Conservation (phyloP, 352 stramenopile species). For the Phytophthora uliginosa region DNA sequence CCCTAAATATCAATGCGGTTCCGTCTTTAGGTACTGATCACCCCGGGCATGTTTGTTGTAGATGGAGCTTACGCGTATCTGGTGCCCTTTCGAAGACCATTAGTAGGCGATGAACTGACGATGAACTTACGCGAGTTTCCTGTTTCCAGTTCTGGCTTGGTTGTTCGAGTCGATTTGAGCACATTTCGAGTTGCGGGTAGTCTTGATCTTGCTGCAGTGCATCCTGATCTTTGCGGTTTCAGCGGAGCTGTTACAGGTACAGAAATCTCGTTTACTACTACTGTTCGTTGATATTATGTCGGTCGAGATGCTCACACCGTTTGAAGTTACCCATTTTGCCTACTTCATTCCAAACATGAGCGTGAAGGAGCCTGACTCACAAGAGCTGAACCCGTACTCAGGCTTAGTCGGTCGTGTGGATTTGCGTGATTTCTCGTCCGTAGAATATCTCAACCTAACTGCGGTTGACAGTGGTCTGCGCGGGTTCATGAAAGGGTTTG, state of each 20-base stretch:
- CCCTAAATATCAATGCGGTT: neutral
- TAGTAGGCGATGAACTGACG: constrained; percentile 57
- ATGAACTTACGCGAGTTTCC: constrained; percentile 80
- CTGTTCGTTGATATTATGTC: neutral
- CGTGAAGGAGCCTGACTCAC: constrained; percentile 41
- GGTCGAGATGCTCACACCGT: neutral
- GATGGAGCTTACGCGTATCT: constrained; percentile 76
- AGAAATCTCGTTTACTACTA: neutral
- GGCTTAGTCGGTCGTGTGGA: constrained; percentile 70
- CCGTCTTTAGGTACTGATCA: neutral
- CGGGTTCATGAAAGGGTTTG: constrained; percentile 78
- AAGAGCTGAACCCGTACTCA: constrained; percentile 61
- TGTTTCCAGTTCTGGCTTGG: constrained; percentile 65
- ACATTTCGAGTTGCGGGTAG: constrained; percentile 52
- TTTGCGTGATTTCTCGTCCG: constrained; percentile 65
- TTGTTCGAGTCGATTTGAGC: constrained; percentile 67
- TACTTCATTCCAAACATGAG: constrained; percentile 85
- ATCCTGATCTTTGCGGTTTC: constrained; percentile 70
- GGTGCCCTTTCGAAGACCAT: constrained; percentile 58
- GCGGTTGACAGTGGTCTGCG: constrained; percentile 56
- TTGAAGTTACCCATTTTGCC: constrained; percentile 66
- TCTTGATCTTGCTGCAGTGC: constrained; percentile 61
- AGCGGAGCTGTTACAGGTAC: constrained; percentile 69
- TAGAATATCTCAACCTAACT: constrained; percentile 66
- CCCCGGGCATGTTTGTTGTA: constrained; percentile 20